Conservation (phyloP, 1,284 basidiomycete genomes). For the Tremellales sp. region DNA sequence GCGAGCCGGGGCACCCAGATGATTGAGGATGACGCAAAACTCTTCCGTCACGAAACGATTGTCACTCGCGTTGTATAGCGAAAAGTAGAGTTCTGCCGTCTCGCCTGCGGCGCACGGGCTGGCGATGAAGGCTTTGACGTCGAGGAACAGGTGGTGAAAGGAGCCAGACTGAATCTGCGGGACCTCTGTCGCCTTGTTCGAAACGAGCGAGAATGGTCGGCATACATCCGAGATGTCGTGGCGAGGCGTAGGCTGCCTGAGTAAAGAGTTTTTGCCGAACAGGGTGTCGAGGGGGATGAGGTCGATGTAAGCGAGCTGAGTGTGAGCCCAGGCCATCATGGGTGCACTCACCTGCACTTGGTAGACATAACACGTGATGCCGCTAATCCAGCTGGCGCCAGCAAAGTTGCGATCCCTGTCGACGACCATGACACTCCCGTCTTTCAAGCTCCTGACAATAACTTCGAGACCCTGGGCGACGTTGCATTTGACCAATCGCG, state of each 20-base stretch:
- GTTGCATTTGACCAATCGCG: slow-evolving; percentile 82
- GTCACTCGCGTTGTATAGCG: slow-evolving; percentile 80
- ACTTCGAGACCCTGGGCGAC: slow-evolving; percentile 88
- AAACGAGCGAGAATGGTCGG: slow-evolving; percentile 1
- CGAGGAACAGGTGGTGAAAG: slow-evolving; percentile 80
- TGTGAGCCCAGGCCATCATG: neutral
- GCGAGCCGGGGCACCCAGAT: slow-evolving; percentile 78
- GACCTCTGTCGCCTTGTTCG: neutral
- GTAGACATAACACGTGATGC: slow-evolving; percentile 60
- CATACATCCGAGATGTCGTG: neutral
- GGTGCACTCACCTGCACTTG: slow-evolving; percentile 54
- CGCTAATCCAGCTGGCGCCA: slow-evolving; percentile 72
- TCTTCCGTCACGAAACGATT: slow-evolving; percentile 88
- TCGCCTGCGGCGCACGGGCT: slow-evolving; percentile 84
- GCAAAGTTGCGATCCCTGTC: slow-evolving; percentile 68
- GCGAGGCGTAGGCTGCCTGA: neutral
- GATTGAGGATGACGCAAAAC: slow-evolving; percentile 82
- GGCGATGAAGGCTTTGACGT: slow-evolving; percentile 86
- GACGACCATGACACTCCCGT: slow-evolving; percentile 81
- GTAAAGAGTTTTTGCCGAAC: slow-evolving; percentile 20
- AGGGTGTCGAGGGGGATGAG: slow-evolving; percentile 49
- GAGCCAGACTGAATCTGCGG: slow-evolving; percentile 1
- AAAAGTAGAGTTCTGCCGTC: slow-evolving; percentile 88
- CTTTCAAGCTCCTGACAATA: slow-evolving; percentile 88
- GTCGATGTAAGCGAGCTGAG: slow-evolving; percentile 68